These are phyloP conservation scores for Iberis pinnata DNA, from an alignment of 345 rosid species.

Conservation along the genomic window DNA sequence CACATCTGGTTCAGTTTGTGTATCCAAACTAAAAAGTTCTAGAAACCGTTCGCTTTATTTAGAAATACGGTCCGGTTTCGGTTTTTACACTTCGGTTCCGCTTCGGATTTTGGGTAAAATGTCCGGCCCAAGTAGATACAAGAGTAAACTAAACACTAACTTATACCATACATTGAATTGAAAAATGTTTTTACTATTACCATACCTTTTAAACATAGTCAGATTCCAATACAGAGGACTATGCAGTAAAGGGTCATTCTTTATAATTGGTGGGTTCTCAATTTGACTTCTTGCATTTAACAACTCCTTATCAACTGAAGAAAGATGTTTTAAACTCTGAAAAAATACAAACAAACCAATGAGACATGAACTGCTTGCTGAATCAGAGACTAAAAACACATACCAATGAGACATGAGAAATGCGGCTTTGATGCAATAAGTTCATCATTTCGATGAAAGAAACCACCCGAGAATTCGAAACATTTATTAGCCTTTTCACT, in stretches of 20 bases:
- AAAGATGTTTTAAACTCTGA: conserved; percentile 56
- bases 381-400: conserved; percentile 15
- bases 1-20: too few species aligned
- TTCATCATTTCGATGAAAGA: conserved; percentile 63
- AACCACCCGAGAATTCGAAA: conserved; percentile 36
- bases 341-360: conserved; percentile 15
- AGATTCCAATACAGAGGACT: conserved; percentile 64
- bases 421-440: conserved; percentile 49
- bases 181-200: not conserved
- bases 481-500: conserved; percentile 31
- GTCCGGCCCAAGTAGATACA: too few species aligned
- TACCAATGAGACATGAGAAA: conserved; percentile 45
- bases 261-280: conserved; percentile 46
- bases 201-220: conserved; percentile 72
- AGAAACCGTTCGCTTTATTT: too few species aligned
- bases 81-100: too few species aligned
- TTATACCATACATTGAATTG: not conserved
- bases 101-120: too few species aligned
- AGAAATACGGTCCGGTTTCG: too few species aligned
- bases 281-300: conserved; percentile 54
- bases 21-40: too few species aligned
- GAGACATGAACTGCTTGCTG: conserved; percentile 1
- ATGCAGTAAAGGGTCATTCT: conserved; percentile 46
- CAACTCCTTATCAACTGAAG: conserved; percentile 53
- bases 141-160: too few species aligned